These are phyloP conservation scores for Talaromyces sp. DNA, from an alignment of 2,329 filamentous ascomycete species.

Conservation along the genomic window DNA sequence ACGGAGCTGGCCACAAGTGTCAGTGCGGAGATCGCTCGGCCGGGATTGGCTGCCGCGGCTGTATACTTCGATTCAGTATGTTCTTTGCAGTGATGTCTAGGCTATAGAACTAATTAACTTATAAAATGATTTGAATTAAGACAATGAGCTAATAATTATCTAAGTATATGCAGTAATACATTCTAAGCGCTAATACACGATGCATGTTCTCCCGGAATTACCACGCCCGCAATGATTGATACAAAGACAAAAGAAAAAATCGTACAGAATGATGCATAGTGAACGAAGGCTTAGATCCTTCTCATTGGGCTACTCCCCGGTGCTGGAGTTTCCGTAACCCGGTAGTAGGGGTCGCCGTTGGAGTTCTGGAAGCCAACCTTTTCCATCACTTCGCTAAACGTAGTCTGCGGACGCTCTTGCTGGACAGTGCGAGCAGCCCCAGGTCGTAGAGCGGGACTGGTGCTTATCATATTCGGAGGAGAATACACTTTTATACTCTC, in stretches of 20 bases:
- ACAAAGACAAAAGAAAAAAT: neutral
- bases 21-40: neutral
- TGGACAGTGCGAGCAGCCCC: constrained; percentile 12
- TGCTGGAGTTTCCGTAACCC: constrained; percentile 19
- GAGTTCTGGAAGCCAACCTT: constrained; percentile 28
- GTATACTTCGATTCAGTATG: neutral
- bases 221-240: neutral
- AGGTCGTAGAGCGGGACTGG: neutral
- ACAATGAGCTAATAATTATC: neutral
- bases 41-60: neutral
- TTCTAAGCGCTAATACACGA: constrained; percentile 3
- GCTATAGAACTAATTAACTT: neutral
- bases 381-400: constrained; percentile 34
- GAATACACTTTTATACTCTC: constrained; percentile 46
- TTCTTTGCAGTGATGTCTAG: neutral
- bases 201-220: neutral
- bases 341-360: constrained; percentile 24
- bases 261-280: neutral
- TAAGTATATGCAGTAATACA: neutral
- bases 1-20: neutral
- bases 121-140: neutral
- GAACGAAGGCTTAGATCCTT: neutral
- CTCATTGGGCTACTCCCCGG: neutral
- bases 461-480: constrained; percentile 29
- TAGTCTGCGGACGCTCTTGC: constrained; percentile 26